Conservation (phyloP, 2,329 filamentous ascomycete genomes). For the Berkeleyomyces basicola region DNA sequence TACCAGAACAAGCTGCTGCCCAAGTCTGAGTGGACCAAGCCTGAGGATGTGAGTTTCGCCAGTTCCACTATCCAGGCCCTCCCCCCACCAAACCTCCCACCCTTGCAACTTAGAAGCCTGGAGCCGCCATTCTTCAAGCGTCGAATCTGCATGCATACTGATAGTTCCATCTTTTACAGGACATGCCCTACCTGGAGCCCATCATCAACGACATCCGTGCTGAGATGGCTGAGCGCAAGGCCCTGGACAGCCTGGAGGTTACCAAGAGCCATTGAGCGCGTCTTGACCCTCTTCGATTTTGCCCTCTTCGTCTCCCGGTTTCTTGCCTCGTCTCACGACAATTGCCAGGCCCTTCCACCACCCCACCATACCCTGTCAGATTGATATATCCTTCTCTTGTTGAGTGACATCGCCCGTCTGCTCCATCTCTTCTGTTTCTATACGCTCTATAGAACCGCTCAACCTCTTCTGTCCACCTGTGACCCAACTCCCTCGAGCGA, state of each 20-base stretch:
- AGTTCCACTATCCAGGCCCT: not conserved
- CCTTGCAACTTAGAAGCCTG: not conserved
- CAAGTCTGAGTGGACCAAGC: conserved; percentile 43
- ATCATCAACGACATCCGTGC: conserved; percentile 35
- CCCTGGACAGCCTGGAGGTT: conserved; percentile 33
- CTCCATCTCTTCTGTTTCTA: not conserved
- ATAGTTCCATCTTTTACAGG: conserved; percentile 21
- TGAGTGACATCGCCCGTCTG: not conserved
- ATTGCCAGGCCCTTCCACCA: not conserved
- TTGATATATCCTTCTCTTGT: not conserved
- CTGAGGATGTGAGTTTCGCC: conserved; percentile 29
- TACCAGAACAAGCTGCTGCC: conserved; percentile 48
- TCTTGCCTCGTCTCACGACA: not conserved
- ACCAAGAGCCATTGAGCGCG: conserved; percentile 31
- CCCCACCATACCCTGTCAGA: not conserved
- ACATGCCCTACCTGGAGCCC: conserved; percentile 36
- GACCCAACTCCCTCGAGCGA: not conserved
- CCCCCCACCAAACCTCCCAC: not conserved
- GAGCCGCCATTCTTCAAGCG: not conserved
- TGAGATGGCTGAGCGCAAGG: conserved; percentile 34
- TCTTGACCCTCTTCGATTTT: not conserved
- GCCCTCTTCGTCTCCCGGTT: conserved; percentile 2
- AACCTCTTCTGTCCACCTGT: not conserved
- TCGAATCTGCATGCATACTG: not conserved
- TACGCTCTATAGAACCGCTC: not conserved